These are phyloP conservation scores for Biscutella laevigata DNA, from an alignment of 441 rosid species.

Conservation along the genomic window DNA sequence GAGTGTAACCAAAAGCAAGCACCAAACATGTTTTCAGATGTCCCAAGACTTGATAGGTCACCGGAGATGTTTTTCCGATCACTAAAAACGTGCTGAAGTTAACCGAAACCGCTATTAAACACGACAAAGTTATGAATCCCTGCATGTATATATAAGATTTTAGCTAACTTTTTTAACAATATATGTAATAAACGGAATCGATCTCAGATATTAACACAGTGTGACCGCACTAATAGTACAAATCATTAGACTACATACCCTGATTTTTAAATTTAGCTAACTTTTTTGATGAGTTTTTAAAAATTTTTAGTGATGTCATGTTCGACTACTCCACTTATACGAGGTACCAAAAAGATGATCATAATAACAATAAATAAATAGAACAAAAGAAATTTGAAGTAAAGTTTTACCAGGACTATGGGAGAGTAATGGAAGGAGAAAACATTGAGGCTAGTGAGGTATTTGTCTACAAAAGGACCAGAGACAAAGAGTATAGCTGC, in stretches of 20 bases:
- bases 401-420: conserved; percentile 46
- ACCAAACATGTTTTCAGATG: conserved; percentile 95
- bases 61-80: conserved; percentile 97
- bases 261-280: too few species aligned
- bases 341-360: too few species aligned
- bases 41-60: conserved; percentile 95
- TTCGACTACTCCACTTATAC: too few species aligned
- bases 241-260: too few species aligned
- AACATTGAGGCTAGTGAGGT: conserved; percentile 70
- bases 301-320: too few species aligned
- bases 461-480: conserved; percentile 81
- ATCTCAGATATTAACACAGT: too few species aligned
- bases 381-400: neutral
- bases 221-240: too few species aligned
- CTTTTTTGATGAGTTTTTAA: too few species aligned
- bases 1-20: conserved; percentile 74
- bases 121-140: conserved; percentile 77
- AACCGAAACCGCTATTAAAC: conserved; percentile 82
- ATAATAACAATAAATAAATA: too few species aligned
- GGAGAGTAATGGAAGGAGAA: conserved; percentile 76
- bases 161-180: too few species aligned
- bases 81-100: conserved; percentile 97
- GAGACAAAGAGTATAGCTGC: conserved; percentile 86
- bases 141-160: too few species aligned
- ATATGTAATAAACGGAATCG: too few species aligned